Percentiles rank a stretch among this genome's conserved stretches.
Evolutionary conservation across 2,329 filamentous ascomycete genomes (phyloP).

Genomic region (Coniochaeta hoffmannii): DNA sequence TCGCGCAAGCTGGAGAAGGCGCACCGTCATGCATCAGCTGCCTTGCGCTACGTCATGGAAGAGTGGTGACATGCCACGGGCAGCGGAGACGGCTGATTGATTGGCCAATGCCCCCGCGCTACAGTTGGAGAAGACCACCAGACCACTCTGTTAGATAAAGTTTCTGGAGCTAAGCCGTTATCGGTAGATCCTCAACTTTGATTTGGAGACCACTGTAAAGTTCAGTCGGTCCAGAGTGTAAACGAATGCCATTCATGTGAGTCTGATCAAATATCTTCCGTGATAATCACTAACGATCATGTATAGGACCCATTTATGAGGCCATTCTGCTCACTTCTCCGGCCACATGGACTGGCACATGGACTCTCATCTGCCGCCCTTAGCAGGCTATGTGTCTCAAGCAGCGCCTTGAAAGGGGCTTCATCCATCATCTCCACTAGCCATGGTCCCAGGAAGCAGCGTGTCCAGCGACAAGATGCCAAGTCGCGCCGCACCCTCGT

Average conservation of each 20-base stretch:
- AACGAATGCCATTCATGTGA: background rate
- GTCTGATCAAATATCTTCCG: background rate
- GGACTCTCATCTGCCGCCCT: background rate
- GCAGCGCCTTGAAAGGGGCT: background rate
- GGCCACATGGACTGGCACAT: background rate
- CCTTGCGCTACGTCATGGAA: constrained; percentile 1
- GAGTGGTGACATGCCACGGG: background rate
- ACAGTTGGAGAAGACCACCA: constrained; percentile 1
- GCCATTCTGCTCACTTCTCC: background rate
- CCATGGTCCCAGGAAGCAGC: background rate
- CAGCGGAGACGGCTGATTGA: background rate
- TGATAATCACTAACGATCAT: background rate
- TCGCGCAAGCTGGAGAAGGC: background rate
- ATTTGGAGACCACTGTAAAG: background rate
- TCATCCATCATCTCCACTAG: background rate
- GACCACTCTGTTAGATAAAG: background rate
- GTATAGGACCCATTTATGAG: background rate
- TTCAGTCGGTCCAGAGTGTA: background rate
- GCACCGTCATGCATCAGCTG: background rate
- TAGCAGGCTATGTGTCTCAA: background rate
- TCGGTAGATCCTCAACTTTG: constrained; percentile 13
- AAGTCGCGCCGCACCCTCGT: constrained; percentile 6
- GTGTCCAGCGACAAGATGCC: background rate
- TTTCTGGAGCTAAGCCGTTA: constrained; percentile 16
- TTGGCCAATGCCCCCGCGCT: background rate